Base-by-base conservation (phyloP, 768 basidiomycete species). In the Melanogaster broomeanus region DNA sequence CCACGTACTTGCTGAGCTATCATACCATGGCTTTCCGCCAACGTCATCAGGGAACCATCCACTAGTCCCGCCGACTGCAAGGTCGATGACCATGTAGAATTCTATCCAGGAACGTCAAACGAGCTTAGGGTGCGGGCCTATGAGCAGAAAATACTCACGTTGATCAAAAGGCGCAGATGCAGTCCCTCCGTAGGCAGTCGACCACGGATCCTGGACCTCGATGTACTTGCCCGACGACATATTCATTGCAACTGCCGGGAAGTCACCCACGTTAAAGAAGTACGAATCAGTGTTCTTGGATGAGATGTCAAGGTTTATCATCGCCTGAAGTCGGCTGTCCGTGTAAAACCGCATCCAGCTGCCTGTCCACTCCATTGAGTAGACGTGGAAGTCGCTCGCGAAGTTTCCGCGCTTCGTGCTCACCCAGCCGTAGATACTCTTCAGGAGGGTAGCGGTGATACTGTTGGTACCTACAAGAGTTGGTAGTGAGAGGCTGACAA, bases 51-150 rank as follows among this genome's bases (percentile, higher is more conserved):
- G 66, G 48, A 67, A 67, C 66, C 66, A 67, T 27, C 85, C 92
- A 57, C 82, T 90, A 33, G 88, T 91, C 2, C 85, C 85, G 10
- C 93, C 93, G 10, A 82, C 90, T 2, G 85, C 90, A 31, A 94
- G 79, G 65, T 89, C 80, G 63, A 95, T 72, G 61, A 91, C 83
- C 22, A 94, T 71, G 71, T 90, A 94, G 69, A 95, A 93, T 16
- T 83, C 85, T 83, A 49, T 34, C 13, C 8, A 12, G n/a, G 31
- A 18, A n/a, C 61, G 54, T 46, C 63, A 6, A 16, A 30, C 22
- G 11, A 60, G 35, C 5, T 4, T 52, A 25, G 39, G 43, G n/a
- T 13, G 22, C 30, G 28, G 50, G 45, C 27, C 42, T 28, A 8
- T 25, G 47, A 45, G 30, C 28, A 35, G 16, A 28, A 34, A 11